These are phyloP conservation scores for Claviceps arundinis DNA, from an alignment of 2,329 filamentous ascomycete genomes.

Conservation along the genomic window DNA sequence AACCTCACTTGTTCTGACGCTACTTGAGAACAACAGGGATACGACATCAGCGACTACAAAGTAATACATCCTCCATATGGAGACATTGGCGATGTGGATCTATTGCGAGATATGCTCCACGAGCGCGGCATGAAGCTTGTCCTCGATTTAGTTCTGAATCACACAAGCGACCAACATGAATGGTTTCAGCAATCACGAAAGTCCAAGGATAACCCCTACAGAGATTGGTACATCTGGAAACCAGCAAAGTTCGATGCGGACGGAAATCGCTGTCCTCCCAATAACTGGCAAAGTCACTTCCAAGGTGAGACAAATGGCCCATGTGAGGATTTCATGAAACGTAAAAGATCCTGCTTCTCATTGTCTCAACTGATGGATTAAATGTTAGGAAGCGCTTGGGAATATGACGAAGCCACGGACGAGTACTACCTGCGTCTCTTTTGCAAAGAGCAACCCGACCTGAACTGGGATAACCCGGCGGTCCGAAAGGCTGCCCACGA, in stretches of 20 bases:
- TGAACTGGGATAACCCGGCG: conserved; percentile 62
- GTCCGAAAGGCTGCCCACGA: conserved; percentile 54
- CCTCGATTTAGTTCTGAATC: conserved; percentile 62
- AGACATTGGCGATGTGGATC: conserved; percentile 52
- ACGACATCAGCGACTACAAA: conserved; percentile 58
- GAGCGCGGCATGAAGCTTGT: conserved; percentile 53
- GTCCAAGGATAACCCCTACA: conserved; percentile 38
- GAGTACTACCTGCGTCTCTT: conserved; percentile 56
- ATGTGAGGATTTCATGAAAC: not conserved
- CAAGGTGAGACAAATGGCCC: conserved; percentile 16
- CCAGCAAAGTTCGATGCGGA: conserved; percentile 40
- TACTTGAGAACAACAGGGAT: conserved; percentile 31
- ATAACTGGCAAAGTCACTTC: conserved; percentile 38
- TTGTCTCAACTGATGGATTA: not conserved
- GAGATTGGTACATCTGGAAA: conserved; percentile 55
- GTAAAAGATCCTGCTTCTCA: not conserved
- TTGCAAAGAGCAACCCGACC: conserved; percentile 56
- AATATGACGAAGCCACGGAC: conserved; percentile 33
- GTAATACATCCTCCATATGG: conserved; percentile 54
- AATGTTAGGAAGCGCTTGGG: conserved; percentile 26
- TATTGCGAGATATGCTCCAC: conserved; percentile 47
- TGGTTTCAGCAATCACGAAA: conserved; percentile 46
- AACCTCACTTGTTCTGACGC: not conserved
- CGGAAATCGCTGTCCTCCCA: conserved; percentile 47
- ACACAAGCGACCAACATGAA: conserved; percentile 45